Evolutionary conservation across 208 protist species (phyloP), one percentile per base, ranked within the genome.

Genomic region (Trypanosoma vivax): DNA sequence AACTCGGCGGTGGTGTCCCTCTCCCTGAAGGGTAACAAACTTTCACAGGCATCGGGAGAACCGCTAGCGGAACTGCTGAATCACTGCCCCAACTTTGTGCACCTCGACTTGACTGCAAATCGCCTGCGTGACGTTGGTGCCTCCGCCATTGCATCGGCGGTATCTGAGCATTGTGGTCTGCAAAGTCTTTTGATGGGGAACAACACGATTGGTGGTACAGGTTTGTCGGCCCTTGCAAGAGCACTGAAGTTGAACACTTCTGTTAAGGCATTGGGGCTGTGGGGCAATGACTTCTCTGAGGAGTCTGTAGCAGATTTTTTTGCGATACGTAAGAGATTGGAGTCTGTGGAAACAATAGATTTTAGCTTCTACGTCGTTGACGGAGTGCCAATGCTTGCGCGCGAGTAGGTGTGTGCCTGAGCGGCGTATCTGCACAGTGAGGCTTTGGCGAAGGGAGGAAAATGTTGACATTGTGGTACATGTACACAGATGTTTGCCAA

Each of bases 241-340:
- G 58, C 68, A 10, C 24, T 88, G 5, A 50, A 23, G 23, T 49
- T 50, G 18, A 82, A 77, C 46, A 40, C 52, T 11, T 65, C 65
- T 1, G 37, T 92, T 34, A 51, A 30, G 9, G 38, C 60, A 41
- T 42, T 92, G 1, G 48, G 57, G n/a, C 23, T 88, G 24, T 92
- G 84, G 84, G 84, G 84, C 33, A 92, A 92, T 53, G 65, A 70
- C 39, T 68, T 88, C 48, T 69, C 67, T 3, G 75, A 70, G 4
- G 48, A 40, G 3, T 60, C 73, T 9, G 65, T 75, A 14, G 39
- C 27, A 6, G 61, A 69, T 14, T 38, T 90, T 1, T 78, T 73
- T 49, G 19, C 47, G n/a, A 52, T 68, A 11, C 67, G 75, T n/a
- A 67, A 68, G 9, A 60, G 70, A 41, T 41, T 88, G 5, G 45